These are phyloP conservation scores for Rhizophagus sp. DNA, from an alignment of 192 early-diverging fungal species.

Conservation along the genomic window DNA sequence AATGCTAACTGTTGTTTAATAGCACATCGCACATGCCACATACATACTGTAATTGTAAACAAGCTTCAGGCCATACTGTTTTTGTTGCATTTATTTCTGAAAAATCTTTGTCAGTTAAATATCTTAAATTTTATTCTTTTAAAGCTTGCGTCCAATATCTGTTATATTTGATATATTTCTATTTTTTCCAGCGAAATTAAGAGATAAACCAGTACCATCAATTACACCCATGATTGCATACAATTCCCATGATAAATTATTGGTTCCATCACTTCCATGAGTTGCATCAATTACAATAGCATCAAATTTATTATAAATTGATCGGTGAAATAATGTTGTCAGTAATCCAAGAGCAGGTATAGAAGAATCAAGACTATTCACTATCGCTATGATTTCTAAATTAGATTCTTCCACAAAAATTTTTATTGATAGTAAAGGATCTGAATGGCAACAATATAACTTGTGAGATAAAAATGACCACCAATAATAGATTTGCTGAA, in stretches of 20 bases:
- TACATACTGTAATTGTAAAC: not conserved
- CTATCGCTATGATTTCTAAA: not conserved
- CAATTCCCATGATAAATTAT: conserved; percentile 3
- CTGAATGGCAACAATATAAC: not conserved
- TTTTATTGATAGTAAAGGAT: not conserved
- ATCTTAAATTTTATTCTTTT: not conserved
- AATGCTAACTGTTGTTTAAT: not conserved
- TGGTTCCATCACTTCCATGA: not conserved
- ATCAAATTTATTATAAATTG: not conserved
- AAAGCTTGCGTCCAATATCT: not conserved
- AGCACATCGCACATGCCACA: not conserved
- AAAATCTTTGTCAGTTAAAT: conserved; percentile 1
- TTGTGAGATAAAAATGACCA: not conserved
- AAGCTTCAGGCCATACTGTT: not conserved
- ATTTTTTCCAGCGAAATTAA: conserved; percentile 1
- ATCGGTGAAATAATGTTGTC: not conserved
- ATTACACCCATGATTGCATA: conserved; percentile 10
- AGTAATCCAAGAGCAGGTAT: conserved; percentile 6
- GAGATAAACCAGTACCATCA: conserved; percentile 6
- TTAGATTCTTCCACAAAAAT: not conserved
- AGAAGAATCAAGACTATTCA: not conserved
- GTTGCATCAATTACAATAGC: not conserved
- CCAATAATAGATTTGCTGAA: conserved; percentile 9
- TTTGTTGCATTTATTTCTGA: not conserved
- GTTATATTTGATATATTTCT: not conserved